Base-by-base conservation (phyloP, 1,284 basidiomycete genomes). In the Sparassis latifolia region DNA sequence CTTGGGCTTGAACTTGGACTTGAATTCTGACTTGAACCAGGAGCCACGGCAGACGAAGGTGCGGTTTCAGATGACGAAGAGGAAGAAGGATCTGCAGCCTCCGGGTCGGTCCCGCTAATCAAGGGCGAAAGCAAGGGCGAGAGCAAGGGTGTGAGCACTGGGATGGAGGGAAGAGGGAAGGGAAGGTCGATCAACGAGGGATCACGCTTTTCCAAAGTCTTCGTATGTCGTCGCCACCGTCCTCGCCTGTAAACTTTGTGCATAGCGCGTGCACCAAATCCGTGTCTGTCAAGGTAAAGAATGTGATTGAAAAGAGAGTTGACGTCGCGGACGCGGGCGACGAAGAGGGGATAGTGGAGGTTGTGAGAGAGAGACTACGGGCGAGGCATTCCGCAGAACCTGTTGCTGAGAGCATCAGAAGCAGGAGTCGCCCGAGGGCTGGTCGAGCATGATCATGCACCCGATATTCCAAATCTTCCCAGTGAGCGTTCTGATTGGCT, bases 141-240 rank as follows among this genome's bases (percentile, higher is more conserved):
- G 27, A 71, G 45, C 2, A 78, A 10, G 2, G 71, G 68, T 32
- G 60, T 62, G 35, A 77, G 57, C 27, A 80, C 47, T 2, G 77
- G 74, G 33, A 77, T 63, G 7, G 71, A 68, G 12, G 74, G 73
- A 33, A 75, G 45, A 10, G 69, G 62, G 33, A 74, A 52, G 33
- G 74, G 69, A 2, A 75, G 55, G 43, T 69, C 66, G 42, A 74
- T 63, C 52, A 75, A 70, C 5, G 66, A 57, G 30, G 73, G 74
- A 27, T 67, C 66, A 51, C 74, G 74, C 51, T 62, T 63, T 10
- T 68, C 57, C 35, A 73, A 62, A 44, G 43, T 33, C 33, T 57
- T 46, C 35, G 49, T 42, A 46, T 53, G 55, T 45, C 48, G 48
- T 33, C 52, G 50, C 38, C 52, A 52, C 42, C 49, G 56, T 44